phyloP scores from a whole-genome alignment of 768 basidiomycete genomes.

The Xerocomus brunneocitrinus region DNA sequence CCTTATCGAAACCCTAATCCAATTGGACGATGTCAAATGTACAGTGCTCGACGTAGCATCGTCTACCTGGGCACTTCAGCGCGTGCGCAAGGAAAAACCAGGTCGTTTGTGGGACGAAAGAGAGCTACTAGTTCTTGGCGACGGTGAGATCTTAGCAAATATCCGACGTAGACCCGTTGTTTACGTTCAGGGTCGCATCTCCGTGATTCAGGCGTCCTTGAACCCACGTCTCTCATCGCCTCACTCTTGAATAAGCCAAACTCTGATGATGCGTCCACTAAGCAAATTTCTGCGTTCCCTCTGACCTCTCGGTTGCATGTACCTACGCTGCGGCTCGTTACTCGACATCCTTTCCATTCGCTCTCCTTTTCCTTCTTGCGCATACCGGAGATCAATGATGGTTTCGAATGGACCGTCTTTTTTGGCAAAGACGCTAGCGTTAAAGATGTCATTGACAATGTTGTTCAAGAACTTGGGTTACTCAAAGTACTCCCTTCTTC shows the following conservation, averaged over 20 bases:
- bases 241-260: slow-evolving; percentile 40
- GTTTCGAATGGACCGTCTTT: slow-evolving; percentile 61
- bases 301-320: slow-evolving; percentile 63
- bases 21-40: slow-evolving; percentile 43
- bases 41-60: slow-evolving; percentile 57
- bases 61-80: slow-evolving; percentile 66
- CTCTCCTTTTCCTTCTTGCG: slow-evolving; percentile 50
- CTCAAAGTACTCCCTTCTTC: slow-evolving; percentile 60
- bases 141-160: slow-evolving; percentile 42
- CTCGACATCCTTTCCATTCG: slow-evolving; percentile 44
- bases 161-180: background rate
- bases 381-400: slow-evolving; percentile 76
- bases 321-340: slow-evolving; percentile 67
- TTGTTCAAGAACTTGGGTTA: slow-evolving; percentile 65
- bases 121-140: slow-evolving; percentile 59
- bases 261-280: slow-evolving; percentile 28
- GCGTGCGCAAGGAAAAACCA: slow-evolving; percentile 49
- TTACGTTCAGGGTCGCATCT: slow-evolving; percentile 9
- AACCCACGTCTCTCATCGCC: slow-evolving; percentile 26
- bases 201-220: slow-evolving; percentile 43
- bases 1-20: slow-evolving; percentile 50
- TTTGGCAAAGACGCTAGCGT: slow-evolving; percentile 56
- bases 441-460: slow-evolving; percentile 45
- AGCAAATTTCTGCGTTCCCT: slow-evolving; percentile 67
- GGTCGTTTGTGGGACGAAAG: slow-evolving; percentile 70